A percentile compares a stretch with the other conserved stretches of the same genome.
phyloP scores from a whole-genome alignment of 331 rosid genomes.

The Quercus tomentella region DNA sequence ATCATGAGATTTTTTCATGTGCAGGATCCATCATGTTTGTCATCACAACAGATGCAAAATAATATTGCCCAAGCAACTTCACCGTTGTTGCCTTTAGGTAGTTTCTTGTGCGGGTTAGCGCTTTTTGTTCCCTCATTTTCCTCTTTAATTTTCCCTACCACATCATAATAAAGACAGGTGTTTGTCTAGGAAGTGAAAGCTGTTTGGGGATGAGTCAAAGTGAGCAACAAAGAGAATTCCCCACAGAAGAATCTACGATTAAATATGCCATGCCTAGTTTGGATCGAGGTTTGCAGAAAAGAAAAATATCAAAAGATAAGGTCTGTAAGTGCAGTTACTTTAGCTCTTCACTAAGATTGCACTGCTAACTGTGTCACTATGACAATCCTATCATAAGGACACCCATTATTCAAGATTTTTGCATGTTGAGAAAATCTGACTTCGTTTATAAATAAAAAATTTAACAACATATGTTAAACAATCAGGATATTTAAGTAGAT shows the following conservation, averaged over 20 bases:
- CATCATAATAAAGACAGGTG: conserved; percentile 8
- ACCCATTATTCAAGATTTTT: neutral
- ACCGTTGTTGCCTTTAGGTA: conserved; percentile 38
- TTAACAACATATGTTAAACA: neutral
- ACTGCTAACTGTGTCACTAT: neutral
- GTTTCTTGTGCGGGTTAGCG: conserved; percentile 3
- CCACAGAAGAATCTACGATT: conserved; percentile 24
- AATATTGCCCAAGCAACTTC: conserved; percentile 34
- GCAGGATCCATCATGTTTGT: conserved; percentile 45
- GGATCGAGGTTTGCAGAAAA: conserved; percentile 44
- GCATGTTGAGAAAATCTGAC: neutral
- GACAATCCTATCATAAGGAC: neutral
- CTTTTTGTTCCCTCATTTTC: conserved; percentile 3
- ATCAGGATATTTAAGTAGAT: neutral
- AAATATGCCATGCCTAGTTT: conserved; percentile 18
- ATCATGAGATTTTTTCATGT: conserved; percentile 4
- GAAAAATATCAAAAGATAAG: conserved; percentile 40
- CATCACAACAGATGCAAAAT: conserved; percentile 25
- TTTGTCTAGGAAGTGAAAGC: conserved; percentile 37
- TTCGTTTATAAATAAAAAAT: neutral
- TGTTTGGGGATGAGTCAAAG: conserved; percentile 6
- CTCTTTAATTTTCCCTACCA: conserved; percentile 7
- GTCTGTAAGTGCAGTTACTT: conserved; percentile 26
- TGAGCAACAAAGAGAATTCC: conserved; percentile 14
- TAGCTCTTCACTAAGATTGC: neutral